A percentile compares a stretch with the other conserved stretches of the same genome.
phyloP scores from a whole-genome alignment of 495 filamentous ascomycete genomes.

The Penicillium herquei region DNA sequence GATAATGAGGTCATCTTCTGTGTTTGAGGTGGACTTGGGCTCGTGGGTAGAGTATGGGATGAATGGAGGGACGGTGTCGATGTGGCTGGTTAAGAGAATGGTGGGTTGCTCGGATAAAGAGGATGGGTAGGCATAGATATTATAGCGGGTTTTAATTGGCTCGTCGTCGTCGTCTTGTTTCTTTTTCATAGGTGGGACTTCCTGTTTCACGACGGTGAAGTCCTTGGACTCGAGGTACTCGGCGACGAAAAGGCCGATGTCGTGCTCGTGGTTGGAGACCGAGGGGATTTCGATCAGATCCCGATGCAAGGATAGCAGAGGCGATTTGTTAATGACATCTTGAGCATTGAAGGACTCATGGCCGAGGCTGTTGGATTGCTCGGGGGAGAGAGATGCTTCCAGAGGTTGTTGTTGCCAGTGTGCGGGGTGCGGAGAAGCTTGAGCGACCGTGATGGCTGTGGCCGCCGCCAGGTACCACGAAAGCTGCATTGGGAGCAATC shows the following conservation, averaged over 20 bases:
- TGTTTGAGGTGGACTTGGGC: slow-evolving; percentile 21
- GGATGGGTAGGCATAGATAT: slow-evolving; percentile 76
- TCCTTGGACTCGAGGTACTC: slow-evolving; percentile 61
- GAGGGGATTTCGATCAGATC: slow-evolving; percentile 74
- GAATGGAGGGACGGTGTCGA: slow-evolving; percentile 68
- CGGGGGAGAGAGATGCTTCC: slow-evolving; percentile 4
- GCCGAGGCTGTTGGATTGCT: background rate
- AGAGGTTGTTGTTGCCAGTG: slow-evolving; percentile 19
- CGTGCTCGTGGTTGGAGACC: slow-evolving; percentile 69
- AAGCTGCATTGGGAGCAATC: slow-evolving; percentile 18
- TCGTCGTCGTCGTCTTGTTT: slow-evolving; percentile 8
- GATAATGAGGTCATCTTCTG: slow-evolving; percentile 44
- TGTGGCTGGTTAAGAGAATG: slow-evolving; percentile 73
- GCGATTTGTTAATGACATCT: slow-evolving; percentile 34
- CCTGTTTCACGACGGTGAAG: slow-evolving; percentile 67
- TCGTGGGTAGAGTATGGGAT: slow-evolving; percentile 49
- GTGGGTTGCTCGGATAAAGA: slow-evolving; percentile 51
- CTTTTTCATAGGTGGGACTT: slow-evolving; percentile 30
- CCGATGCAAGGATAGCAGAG: slow-evolving; percentile 75
- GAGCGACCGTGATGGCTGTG: slow-evolving; percentile 19
- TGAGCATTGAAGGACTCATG: slow-evolving; percentile 9
- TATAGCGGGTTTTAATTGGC: slow-evolving; percentile 52
- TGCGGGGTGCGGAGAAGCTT: slow-evolving; percentile 39
- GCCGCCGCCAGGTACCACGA: slow-evolving; percentile 21
- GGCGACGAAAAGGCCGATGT: slow-evolving; percentile 66